These are phyloP conservation scores for Talaromyces atroroseus DNA, from an alignment of 2,329 filamentous ascomycete genomes.

Conservation along the genomic window DNA sequence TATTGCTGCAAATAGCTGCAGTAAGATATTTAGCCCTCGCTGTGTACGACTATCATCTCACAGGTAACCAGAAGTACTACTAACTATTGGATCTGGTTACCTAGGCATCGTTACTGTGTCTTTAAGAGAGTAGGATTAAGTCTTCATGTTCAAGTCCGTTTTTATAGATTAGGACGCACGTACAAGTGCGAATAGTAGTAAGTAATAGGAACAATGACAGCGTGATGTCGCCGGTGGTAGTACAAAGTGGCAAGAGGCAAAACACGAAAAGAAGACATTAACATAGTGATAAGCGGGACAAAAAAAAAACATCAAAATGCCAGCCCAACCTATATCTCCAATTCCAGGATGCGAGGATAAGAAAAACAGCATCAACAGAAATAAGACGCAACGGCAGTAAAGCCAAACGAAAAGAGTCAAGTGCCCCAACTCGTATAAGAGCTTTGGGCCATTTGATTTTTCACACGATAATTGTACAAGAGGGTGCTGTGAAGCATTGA, in stretches of 20 bases:
- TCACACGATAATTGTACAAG: conserved; percentile 14
- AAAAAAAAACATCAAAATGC: conserved; percentile 13
- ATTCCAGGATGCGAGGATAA: conserved; percentile 13
- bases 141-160: background rate
- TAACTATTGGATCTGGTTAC: background rate
- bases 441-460: background rate
- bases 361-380: conserved; percentile 1
- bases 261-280: conserved; percentile 2
- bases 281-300: conserved; percentile 2
- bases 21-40: background rate
- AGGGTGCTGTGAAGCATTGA: conserved; percentile 8
- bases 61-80: background rate
- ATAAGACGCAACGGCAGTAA: background rate
- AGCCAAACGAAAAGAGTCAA: background rate
- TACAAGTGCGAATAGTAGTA: background rate
- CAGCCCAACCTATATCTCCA: conserved; percentile 13
- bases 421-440: background rate
- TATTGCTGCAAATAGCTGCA: background rate
- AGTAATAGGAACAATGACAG: background rate
- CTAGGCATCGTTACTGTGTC: background rate
- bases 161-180: conserved; percentile 11
- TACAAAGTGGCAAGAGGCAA: conserved; percentile 7
- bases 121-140: background rate
- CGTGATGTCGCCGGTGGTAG: conserved; percentile 9
- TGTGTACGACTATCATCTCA: background rate